These are phyloP conservation scores for Monilinia aucupariae DNA, from an alignment of 2,329 filamentous ascomycete species.

Conservation along the genomic window DNA sequence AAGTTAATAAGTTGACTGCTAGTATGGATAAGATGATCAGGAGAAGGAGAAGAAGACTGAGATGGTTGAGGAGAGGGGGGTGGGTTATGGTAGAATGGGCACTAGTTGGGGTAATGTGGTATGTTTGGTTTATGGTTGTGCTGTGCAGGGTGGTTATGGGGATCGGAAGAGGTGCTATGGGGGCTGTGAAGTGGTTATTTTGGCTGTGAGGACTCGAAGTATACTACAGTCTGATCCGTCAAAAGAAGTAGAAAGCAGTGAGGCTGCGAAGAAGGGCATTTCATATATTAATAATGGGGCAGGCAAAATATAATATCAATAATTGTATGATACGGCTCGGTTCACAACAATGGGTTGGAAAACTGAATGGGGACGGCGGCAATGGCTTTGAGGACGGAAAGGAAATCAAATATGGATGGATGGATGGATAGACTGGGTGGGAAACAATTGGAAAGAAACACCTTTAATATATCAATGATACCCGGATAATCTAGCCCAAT, in stretches of 20 bases:
- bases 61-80: slow-evolving; percentile 68
- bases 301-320: neutral
- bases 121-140: slow-evolving; percentile 85
- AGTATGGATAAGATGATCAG: slow-evolving; percentile 71
- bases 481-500: slow-evolving; percentile 13
- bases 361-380: neutral
- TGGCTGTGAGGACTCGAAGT: slow-evolving; percentile 36
- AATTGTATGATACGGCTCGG: neutral
- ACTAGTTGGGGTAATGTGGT: slow-evolving; percentile 87
- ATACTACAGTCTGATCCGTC: neutral
- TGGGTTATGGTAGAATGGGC: slow-evolving; percentile 85
- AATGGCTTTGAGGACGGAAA: neutral
- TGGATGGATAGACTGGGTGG: neutral
- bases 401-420: neutral
- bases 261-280: neutral
- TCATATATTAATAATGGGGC: neutral
- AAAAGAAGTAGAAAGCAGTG: neutral
- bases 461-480: slow-evolving; percentile 15
- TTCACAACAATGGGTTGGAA: slow-evolving; percentile 2
- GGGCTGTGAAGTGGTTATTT: slow-evolving; percentile 70
- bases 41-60: slow-evolving; percentile 59
- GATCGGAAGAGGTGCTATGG: slow-evolving; percentile 53
- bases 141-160: slow-evolving; percentile 62
- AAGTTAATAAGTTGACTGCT: slow-evolving; percentile 75
- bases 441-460: slow-evolving; percentile 3